Base-by-base conservation (phyloP, 148 eudicot genomes). In the Spergularia marina region DNA sequence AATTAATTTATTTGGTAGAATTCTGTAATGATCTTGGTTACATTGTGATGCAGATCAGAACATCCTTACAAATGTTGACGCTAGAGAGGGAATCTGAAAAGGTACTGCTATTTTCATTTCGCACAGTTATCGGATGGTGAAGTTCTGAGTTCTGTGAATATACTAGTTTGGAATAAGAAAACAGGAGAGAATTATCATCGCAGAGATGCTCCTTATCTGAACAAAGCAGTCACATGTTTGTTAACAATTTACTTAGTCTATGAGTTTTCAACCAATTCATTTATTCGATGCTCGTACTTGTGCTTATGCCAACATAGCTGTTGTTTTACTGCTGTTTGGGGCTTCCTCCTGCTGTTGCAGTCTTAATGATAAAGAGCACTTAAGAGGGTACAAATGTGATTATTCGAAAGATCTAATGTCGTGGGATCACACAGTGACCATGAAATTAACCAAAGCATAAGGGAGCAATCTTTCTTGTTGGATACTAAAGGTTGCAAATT, bases 11-110 rank as follows among this genome's bases (percentile, higher is more conserved):
- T 53, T 53, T 53, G 53, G 61, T 13, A 70, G 61, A 70, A 25
- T 14, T 25, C 47, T 70, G 20, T 49, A 49, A 30, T 51, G 7
- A 25, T 70, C 60, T 53, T 40, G 54, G 73, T 53, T 14, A 12
- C 60, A 51, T 76, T 58, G 58, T 67, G 57, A 17, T 78, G 83
- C 94, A 95, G 98, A 70, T 95, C 70, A 92, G 73, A 81, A 95
- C 98, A 74, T 92, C 98, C 53, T 94, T 95, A 70, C 98, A 95
- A 84, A 80, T 83, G 58, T 81, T 95, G 86, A 89, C 97, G 3
- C 81, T 95, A 72, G 94, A 90, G 81, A 88, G 88, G 65, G 97
- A 95, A 77, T 83, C 96, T 1, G 96, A 95, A 16, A 87, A 89
- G 97, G 98, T 90, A 88, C 52, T 71, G 56, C 63, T 57, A 44